Conservation (phyloP, 495 filamentous ascomycete species). For the Antarctomyces pellizariae region DNA sequence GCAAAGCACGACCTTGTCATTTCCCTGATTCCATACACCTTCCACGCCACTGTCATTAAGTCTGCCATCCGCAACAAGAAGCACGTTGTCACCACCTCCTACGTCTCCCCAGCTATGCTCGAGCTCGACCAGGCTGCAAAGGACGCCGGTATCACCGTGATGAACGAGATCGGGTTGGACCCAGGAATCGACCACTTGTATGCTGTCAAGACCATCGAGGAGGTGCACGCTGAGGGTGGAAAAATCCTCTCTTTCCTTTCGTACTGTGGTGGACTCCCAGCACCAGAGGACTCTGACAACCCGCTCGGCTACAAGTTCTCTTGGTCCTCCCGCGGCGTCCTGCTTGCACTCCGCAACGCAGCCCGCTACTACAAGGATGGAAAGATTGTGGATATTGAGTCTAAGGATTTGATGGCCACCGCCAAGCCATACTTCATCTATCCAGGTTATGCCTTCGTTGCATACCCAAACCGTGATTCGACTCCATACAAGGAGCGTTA, state of each 20-base stretch:
- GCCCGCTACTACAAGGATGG: slow-evolving; percentile 68
- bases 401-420: slow-evolving; percentile 55
- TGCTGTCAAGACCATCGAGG: slow-evolving; percentile 64
- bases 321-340: slow-evolving; percentile 65
- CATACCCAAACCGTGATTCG: slow-evolving; percentile 84
- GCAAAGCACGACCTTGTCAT: slow-evolving; percentile 60
- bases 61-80: slow-evolving; percentile 83
- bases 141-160: slow-evolving; percentile 84
- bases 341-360: slow-evolving; percentile 68
- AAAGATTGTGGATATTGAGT: slow-evolving; percentile 35
- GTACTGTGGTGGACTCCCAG: slow-evolving; percentile 75
- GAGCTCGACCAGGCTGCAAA: slow-evolving; percentile 67
- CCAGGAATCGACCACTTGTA: slow-evolving; percentile 56
- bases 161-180: slow-evolving; percentile 88
- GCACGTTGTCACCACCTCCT: slow-evolving; percentile 90
- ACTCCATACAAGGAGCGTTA: slow-evolving; percentile 72
- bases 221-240: slow-evolving; percentile 30
- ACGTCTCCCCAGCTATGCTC: slow-evolving; percentile 79
- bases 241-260: slow-evolving; percentile 66
- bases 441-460: slow-evolving; percentile 63
- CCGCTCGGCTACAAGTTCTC: slow-evolving; percentile 94
- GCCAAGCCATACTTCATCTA: slow-evolving; percentile 87
- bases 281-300: slow-evolving; percentile 69
- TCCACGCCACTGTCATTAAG: slow-evolving; percentile 79
- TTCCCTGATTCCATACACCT: slow-evolving; percentile 78